Evolutionary conservation across 164 flowering plant species (phyloP).

Genomic region (Dillenia suffruticosa): DNA sequence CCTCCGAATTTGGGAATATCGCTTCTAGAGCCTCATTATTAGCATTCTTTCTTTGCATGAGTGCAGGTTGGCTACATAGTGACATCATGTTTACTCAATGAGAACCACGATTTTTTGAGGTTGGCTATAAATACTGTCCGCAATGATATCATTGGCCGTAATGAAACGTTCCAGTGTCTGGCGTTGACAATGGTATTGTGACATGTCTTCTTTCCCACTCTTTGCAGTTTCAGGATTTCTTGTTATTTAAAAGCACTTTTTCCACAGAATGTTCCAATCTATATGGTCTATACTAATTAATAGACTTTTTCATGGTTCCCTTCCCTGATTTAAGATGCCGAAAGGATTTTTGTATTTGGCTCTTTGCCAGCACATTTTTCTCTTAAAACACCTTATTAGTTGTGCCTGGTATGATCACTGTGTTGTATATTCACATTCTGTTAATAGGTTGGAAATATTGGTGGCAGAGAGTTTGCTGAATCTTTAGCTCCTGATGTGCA

Average conservation of each 20-base stretch:
- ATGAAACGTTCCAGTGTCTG: constrained; percentile 98
- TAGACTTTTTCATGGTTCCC: too few relatives aligned
- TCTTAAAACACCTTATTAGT: too few relatives aligned
- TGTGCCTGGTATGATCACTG: too few relatives aligned
- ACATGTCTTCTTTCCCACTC: neutral
- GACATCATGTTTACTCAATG: constrained; percentile 88
- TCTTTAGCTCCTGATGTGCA: constrained; percentile 99
- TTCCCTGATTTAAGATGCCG: too few relatives aligned
- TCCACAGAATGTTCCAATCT: too few relatives aligned
- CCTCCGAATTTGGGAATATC: too few relatives aligned
- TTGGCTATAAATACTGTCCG: constrained; percentile 94
- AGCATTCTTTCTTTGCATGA: neutral
- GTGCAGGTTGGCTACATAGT: constrained; percentile 99
- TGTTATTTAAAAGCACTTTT: too few relatives aligned
- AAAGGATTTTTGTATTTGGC: too few relatives aligned
- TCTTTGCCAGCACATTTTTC: too few relatives aligned
- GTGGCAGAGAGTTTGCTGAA: constrained; percentile 98
- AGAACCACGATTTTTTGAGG: constrained; percentile 95
- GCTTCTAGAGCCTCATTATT: too few relatives aligned
- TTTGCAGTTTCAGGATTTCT: too few relatives aligned
- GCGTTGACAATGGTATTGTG: constrained; percentile 89
- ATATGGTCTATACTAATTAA: too few relatives aligned
- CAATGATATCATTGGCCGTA: constrained; percentile 97
- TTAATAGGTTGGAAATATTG: constrained; percentile 90
- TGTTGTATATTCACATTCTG: neutral